Evolutionary conservation across 1,139 yeast species (phyloP).

Genomic region (Meyerozyma sp.): DNA sequence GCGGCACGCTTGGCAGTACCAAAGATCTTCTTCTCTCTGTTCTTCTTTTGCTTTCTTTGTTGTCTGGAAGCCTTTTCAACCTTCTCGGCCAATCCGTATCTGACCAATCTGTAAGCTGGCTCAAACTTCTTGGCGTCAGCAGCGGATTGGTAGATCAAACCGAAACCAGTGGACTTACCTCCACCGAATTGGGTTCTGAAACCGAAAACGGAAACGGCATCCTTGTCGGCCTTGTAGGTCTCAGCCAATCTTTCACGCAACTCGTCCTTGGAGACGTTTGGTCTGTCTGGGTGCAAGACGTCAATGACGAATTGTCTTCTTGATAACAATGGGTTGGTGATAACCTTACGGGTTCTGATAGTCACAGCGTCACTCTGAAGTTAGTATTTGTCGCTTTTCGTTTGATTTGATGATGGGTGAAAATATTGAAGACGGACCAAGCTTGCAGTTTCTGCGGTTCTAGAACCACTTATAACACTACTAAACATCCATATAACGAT

Average conservation of each 20-base stretch:
- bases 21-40: constrained; percentile 98
- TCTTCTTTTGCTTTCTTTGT: constrained; percentile 99
- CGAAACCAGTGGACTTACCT: constrained; percentile 99
- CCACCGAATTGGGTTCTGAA: constrained; percentile 99
- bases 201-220: constrained; percentile 97
- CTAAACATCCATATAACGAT: background rate
- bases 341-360: constrained; percentile 99
- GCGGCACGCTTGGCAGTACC: constrained; percentile 97
- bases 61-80: constrained; percentile 98
- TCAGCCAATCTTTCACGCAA: constrained; percentile 96
- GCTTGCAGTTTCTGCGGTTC: background rate
- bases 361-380: constrained; percentile 96
- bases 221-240: constrained; percentile 97
- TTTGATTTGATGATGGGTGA: background rate
- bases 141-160: constrained; percentile 96
- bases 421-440: background rate
- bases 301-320: constrained; percentile 99
- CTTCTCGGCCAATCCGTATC: constrained; percentile 96
- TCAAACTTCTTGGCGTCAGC: constrained; percentile 98
- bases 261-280: constrained; percentile 99
- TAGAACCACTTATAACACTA: background rate
- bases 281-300: constrained; percentile 99
- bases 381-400: constrained; percentile 21
- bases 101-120: constrained; percentile 98
- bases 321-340: constrained; percentile 98